Evolutionary conservation across 75 land plant genomes (phyloP).

Genomic region (Gnetum montanum): DNA sequence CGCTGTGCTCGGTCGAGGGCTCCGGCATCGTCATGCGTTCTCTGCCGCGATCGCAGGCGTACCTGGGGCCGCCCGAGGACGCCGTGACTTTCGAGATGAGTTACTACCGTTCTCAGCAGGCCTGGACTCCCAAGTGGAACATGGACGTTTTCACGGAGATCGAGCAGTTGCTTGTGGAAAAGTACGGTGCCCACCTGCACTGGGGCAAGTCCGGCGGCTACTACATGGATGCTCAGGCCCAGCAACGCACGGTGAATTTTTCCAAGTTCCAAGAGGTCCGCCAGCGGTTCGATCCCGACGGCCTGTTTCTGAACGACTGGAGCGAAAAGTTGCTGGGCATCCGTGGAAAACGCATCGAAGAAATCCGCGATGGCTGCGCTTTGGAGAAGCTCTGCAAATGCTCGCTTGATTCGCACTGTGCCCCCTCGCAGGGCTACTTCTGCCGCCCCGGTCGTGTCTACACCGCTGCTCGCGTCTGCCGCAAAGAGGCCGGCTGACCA

Average conservation of each 20-base stretch:
- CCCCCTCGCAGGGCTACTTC: slow-evolving; percentile 8
- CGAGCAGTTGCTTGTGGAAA: slow-evolving; percentile 25
- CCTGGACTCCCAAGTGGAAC: slow-evolving; percentile 7
- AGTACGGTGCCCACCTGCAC: slow-evolving; percentile 22
- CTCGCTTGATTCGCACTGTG: slow-evolving; percentile 16
- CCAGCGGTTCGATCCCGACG: slow-evolving; percentile 19
- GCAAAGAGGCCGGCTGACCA: too few relatives aligned
- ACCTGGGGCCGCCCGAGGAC: slow-evolving; percentile 6
- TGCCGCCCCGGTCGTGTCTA: slow-evolving; percentile 22
- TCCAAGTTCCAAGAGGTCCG: slow-evolving; percentile 13
- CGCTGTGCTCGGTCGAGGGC: background rate
- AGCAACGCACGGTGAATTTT: slow-evolving; percentile 1
- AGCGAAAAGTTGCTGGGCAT: slow-evolving; percentile 17
- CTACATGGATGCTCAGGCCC: slow-evolving; percentile 8
- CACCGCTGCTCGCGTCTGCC: slow-evolving; percentile 18
- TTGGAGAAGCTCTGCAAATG: slow-evolving; percentile 27
- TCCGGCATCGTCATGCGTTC: background rate
- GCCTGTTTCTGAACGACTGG: slow-evolving; percentile 26
- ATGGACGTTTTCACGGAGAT: slow-evolving; percentile 27
- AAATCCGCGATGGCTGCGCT: slow-evolving; percentile 5
- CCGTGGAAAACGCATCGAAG: background rate
- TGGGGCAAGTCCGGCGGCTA: slow-evolving; percentile 25
- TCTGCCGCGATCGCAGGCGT: background rate
- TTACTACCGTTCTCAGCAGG: slow-evolving; percentile 10
- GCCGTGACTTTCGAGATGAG: slow-evolving; percentile 14